phyloP scores from a whole-genome alignment of 257 asterid genomes.

The Solanum boliviense region DNA sequence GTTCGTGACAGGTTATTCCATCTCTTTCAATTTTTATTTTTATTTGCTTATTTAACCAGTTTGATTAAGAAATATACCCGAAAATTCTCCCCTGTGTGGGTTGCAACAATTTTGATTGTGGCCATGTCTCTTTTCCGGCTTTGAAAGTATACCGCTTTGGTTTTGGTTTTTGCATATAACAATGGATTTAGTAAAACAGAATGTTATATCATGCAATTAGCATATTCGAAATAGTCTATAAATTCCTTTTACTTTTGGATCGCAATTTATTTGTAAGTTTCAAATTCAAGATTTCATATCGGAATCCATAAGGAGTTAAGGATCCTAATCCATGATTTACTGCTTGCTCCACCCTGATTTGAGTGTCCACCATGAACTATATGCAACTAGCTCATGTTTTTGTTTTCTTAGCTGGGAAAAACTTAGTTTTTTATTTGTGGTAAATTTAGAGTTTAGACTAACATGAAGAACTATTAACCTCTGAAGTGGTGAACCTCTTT shows the following conservation, averaged over 20 bases:
- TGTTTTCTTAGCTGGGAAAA: neutral
- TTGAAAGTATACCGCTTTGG: neutral
- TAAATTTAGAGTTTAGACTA: neutral
- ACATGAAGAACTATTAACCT: neutral
- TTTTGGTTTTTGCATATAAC: neutral
- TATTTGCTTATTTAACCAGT: neutral
- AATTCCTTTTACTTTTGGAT: neutral
- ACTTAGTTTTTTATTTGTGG: neutral
- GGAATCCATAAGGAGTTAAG: neutral
- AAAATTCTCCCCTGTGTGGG: neutral
- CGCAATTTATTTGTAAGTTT: neutral
- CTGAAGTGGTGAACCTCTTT: neutral
- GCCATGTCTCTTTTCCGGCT: neutral
- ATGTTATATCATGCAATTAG: neutral
- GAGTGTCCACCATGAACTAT: neutral
- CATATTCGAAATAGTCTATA: neutral
- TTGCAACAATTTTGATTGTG: neutral
- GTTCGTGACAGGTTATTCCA: slow-evolving; percentile 22
- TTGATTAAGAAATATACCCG: neutral
- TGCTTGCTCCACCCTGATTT: neutral
- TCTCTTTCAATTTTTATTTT: neutral
- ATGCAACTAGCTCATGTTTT: neutral
- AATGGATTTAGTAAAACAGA: neutral
- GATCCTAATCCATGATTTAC: neutral
- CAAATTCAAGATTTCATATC: neutral